Percentiles rank a stretch among this genome's conserved stretches.
Evolutionary conservation across 768 basidiomycete species (phyloP).

Genomic region (Lactarius trivialis): DNA sequence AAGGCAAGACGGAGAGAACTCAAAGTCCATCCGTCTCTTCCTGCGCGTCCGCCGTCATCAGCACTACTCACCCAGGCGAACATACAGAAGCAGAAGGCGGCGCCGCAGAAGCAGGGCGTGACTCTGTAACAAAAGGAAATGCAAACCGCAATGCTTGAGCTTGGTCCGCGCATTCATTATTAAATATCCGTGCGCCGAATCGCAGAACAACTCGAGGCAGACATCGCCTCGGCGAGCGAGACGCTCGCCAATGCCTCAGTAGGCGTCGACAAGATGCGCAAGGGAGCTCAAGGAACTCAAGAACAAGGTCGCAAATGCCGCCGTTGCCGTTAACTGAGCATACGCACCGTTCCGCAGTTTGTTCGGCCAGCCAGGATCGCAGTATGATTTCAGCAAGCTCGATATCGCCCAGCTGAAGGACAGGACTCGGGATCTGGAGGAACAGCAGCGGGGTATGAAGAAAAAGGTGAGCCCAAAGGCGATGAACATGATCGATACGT

Average conservation of each 20-base stretch:
- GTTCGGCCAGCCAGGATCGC: constrained; percentile 76
- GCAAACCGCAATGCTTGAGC: constrained; percentile 79
- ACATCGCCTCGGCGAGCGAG: constrained; percentile 38
- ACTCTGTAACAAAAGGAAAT: constrained; percentile 81
- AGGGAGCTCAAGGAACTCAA: constrained; percentile 10
- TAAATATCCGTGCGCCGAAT: background rate
- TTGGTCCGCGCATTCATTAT: constrained; percentile 57
- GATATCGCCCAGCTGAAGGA: constrained; percentile 55
- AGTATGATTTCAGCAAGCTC: constrained; percentile 69
- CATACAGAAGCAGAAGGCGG: constrained; percentile 75
- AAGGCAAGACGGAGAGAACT: constrained; percentile 92
- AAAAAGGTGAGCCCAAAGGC: constrained; percentile 95
- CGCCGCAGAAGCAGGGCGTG: constrained; percentile 73
- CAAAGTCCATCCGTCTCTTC: constrained; percentile 46
- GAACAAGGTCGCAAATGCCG: constrained; percentile 29
- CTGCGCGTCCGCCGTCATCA: background rate
- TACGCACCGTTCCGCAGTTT: constrained; percentile 24
- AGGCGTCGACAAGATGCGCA: constrained; percentile 16
- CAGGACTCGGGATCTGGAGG: constrained; percentile 68
- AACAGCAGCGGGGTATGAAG: constrained; percentile 79
- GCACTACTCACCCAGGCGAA: constrained; percentile 44
- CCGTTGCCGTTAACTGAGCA: constrained; percentile 31
- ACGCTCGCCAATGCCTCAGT: background rate
- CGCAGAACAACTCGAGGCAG: constrained; percentile 74
- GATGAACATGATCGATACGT: constrained; percentile 95